phyloP scores from a whole-genome alignment of 169 alveolate species.

The Perkinsus olseni region DNA sequence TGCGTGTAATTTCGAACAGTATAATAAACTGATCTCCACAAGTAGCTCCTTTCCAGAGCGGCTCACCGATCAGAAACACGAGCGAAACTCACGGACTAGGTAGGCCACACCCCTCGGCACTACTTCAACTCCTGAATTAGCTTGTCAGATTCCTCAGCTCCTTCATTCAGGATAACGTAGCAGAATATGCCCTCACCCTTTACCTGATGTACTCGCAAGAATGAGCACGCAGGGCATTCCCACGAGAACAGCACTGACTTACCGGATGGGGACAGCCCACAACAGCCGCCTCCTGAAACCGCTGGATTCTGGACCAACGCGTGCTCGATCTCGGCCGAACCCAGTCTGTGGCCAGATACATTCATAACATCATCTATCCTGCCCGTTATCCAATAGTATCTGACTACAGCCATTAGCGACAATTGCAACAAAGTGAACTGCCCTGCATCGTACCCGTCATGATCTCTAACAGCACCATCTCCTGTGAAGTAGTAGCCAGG shows the following conservation, averaged over 20 bases:
- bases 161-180: constrained; percentile 66
- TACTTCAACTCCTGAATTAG: neutral
- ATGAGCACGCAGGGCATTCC: neutral
- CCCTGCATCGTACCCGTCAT: constrained; percentile 82
- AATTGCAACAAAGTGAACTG: too few relatives aligned
- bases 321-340: constrained; percentile 87
- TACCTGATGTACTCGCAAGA: constrained; percentile 27
- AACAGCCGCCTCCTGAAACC: constrained; percentile 83
- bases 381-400: constrained; percentile 84
- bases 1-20: too few relatives aligned
- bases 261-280: constrained; percentile 78
- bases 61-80: too few relatives aligned
- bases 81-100: too few relatives aligned
- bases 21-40: too few relatives aligned
- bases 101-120: too few relatives aligned
- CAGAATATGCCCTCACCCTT: constrained; percentile 85
- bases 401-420: too few relatives aligned
- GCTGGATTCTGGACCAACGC: constrained; percentile 69
- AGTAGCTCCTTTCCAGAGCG: too few relatives aligned
- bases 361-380: constrained; percentile 91
- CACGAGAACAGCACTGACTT: neutral
- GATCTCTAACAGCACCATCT: constrained; percentile 89
- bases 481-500: constrained; percentile 84
- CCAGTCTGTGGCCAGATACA: constrained; percentile 85
- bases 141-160: neutral